These are phyloP conservation scores for Xylaria nigripes DNA, from an alignment of 495 filamentous ascomycete species.

Conservation along the genomic window DNA sequence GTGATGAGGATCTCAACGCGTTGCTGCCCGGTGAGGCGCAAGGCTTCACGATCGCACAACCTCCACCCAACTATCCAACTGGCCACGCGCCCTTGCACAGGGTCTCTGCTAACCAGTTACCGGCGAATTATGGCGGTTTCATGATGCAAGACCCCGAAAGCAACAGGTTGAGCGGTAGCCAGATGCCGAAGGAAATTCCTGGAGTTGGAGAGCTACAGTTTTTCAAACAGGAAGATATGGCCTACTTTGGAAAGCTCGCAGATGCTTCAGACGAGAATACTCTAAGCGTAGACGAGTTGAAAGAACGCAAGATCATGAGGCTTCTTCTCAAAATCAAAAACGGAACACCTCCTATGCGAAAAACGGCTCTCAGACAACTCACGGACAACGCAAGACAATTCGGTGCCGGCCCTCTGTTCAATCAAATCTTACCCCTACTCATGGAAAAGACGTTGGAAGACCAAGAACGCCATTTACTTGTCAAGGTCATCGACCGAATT, in stretches of 20 bases:
- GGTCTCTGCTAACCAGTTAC: conserved; percentile 64
- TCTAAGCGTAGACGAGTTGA: conserved; percentile 89
- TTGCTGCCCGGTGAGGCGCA: conserved; percentile 72
- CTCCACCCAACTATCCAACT: conserved; percentile 88
- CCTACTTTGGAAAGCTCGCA: conserved; percentile 95
- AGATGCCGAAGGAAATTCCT: conserved; percentile 92
- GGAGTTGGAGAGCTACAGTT: conserved; percentile 97
- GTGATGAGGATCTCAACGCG: conserved; percentile 88
- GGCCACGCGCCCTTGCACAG: conserved; percentile 69
- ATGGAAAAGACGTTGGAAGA: conserved; percentile 99
- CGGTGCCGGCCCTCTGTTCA: conserved; percentile 89
- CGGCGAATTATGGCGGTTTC: conserved; percentile 63
- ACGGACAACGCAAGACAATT: conserved; percentile 98
- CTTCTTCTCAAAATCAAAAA: conserved; percentile 98
- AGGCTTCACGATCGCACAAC: conserved; percentile 89
- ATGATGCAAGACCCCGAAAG: conserved; percentile 97
- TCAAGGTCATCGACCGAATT: conserved; percentile 98
- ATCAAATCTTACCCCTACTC: conserved; percentile 91
- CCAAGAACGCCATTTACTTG: conserved; percentile 94
- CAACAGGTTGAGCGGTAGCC: conserved; percentile 70
- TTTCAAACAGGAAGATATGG: conserved; percentile 98
- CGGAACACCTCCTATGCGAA: conserved; percentile 96
- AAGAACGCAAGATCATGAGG: conserved; percentile 98
- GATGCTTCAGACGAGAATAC: conserved; percentile 89
- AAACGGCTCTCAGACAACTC: conserved; percentile 95